These are phyloP conservation scores for Knoxdaviesia capensis DNA, from an alignment of 2,329 filamentous ascomycete species.

Conservation along the genomic window DNA sequence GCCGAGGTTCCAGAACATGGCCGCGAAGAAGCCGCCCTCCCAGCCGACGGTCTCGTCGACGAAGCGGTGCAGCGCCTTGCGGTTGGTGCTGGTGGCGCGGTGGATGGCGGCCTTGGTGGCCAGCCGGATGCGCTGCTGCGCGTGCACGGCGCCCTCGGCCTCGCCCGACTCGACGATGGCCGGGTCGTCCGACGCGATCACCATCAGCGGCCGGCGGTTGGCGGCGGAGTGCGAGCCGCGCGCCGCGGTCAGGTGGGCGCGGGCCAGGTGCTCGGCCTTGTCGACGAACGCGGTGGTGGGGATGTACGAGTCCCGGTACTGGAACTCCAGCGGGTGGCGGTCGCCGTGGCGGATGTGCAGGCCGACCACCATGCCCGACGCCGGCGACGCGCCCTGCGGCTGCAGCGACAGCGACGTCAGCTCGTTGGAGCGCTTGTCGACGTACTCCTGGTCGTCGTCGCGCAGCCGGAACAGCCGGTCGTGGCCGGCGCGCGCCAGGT, in stretches of 20 bases:
- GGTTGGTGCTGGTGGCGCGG: conserved; percentile 19
- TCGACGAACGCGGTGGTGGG: conserved; percentile 49
- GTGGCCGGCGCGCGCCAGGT: conserved; percentile 49
- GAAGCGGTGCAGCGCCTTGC: conserved; percentile 38
- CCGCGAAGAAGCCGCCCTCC: conserved; percentile 72
- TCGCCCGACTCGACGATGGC: conserved; percentile 49
- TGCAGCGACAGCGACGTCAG: conserved; percentile 13
- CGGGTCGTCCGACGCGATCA: conserved; percentile 68
- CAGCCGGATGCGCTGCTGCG: conserved; percentile 59
- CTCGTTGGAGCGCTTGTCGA: conserved; percentile 34
- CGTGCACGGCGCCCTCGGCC: conserved; percentile 34
- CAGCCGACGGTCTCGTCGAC: conserved; percentile 63
- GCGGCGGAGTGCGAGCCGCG: no score
- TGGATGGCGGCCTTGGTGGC: conserved; percentile 37
- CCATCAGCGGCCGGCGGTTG: conserved; percentile 25
- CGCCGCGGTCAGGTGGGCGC: conserved; percentile 24
- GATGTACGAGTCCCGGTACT: conserved; percentile 61
- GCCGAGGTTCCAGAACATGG: conserved; percentile 66
- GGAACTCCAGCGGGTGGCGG: conserved; percentile 53
- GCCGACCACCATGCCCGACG: conserved; percentile 38
- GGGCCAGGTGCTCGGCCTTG: conserved; percentile 34
- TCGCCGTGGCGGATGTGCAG: conserved; percentile 70
- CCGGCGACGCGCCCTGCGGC: conserved; percentile 11
- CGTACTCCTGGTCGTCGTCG: conserved; percentile 44
- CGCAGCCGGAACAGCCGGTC: conserved; percentile 54